These are phyloP conservation scores for Ascochyta clinopodiicola DNA, from an alignment of 2,329 filamentous ascomycete genomes.

Conservation along the genomic window DNA sequence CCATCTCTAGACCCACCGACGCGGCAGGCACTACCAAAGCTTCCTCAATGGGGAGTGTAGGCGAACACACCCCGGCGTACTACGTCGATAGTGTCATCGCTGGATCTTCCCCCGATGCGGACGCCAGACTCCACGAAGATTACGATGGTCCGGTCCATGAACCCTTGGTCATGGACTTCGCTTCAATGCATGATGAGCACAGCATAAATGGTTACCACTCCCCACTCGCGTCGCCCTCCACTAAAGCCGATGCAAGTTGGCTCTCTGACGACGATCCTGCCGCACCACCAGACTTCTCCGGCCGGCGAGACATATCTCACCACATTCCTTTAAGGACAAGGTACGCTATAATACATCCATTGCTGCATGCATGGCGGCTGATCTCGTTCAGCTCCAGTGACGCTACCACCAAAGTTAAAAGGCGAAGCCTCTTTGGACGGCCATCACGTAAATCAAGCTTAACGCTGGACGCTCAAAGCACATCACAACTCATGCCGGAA, in stretches of 20 bases:
- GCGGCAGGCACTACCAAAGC: constrained; percentile 28
- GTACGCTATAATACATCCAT: constrained; percentile 23
- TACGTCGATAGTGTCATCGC: constrained; percentile 40
- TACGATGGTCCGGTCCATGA: constrained; percentile 34
- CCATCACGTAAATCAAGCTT: constrained; percentile 13
- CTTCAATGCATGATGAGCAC: constrained; percentile 32
- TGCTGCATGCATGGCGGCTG: constrained; percentile 11
- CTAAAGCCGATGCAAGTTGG: constrained; percentile 25
- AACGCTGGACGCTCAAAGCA: constrained; percentile 16
- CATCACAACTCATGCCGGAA: constrained; percentile 15
- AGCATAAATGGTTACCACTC: constrained; percentile 28
- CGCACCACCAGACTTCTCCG: constrained; percentile 43
- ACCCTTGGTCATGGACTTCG: constrained; percentile 41
- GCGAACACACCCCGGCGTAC: constrained; percentile 27
- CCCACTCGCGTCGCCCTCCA: constrained; percentile 25
- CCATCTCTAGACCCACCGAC: constrained; percentile 25
- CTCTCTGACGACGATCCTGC: constrained; percentile 42
- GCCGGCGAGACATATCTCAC: constrained; percentile 37
- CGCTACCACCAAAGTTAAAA: constrained; percentile 29
- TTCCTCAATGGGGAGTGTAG: constrained; percentile 34
- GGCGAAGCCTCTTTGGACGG: constrained; percentile 16
- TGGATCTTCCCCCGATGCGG: constrained; percentile 20
- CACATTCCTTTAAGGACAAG: constrained; percentile 48
- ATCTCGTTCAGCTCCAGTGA: constrained; percentile 31
- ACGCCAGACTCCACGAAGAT: constrained; percentile 21